phyloP scores from a whole-genome alignment of 495 filamentous ascomycete genomes.

The Xylaria palmicola region DNA sequence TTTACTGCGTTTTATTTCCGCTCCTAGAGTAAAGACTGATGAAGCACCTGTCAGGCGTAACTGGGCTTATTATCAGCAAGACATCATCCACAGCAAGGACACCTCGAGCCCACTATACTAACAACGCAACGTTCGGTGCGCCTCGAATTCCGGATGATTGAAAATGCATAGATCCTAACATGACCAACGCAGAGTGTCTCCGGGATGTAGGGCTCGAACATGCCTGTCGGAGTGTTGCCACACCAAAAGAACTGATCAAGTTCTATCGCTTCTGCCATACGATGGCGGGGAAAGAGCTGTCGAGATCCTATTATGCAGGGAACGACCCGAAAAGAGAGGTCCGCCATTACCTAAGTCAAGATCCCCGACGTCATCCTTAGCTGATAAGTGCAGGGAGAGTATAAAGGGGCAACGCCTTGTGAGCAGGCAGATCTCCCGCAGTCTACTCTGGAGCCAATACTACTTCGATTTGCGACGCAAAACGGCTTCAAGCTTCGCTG shows the following conservation, averaged over 20 bases:
- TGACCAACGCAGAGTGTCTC: slow-evolving; percentile 43
- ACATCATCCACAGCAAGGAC: slow-evolving; percentile 47
- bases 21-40: background rate
- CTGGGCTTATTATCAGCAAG: slow-evolving; percentile 45
- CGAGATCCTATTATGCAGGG: slow-evolving; percentile 50
- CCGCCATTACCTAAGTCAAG: slow-evolving; percentile 30
- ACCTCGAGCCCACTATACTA: slow-evolving; percentile 49
- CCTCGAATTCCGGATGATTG: background rate
- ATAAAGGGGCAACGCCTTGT: slow-evolving; percentile 51
- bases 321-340: slow-evolving; percentile 29
- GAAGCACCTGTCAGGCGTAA: slow-evolving; percentile 28
- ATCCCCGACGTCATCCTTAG: slow-evolving; percentile 39
- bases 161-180: background rate
- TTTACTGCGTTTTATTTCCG: background rate
- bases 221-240: slow-evolving; percentile 31
- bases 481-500: slow-evolving; percentile 46
- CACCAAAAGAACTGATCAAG: slow-evolving; percentile 25
- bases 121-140: slow-evolving; percentile 15
- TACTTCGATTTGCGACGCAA: slow-evolving; percentile 43
- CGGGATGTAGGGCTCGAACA: slow-evolving; percentile 48
- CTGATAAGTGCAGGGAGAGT: slow-evolving; percentile 51
- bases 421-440: slow-evolving; percentile 50
- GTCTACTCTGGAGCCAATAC: slow-evolving; percentile 51
- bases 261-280: slow-evolving; percentile 15
- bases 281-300: slow-evolving; percentile 42